Conservation (phyloP, 2,329 filamentous ascomycete genomes). For the Pseudocercospora pini-densiflorae region DNA sequence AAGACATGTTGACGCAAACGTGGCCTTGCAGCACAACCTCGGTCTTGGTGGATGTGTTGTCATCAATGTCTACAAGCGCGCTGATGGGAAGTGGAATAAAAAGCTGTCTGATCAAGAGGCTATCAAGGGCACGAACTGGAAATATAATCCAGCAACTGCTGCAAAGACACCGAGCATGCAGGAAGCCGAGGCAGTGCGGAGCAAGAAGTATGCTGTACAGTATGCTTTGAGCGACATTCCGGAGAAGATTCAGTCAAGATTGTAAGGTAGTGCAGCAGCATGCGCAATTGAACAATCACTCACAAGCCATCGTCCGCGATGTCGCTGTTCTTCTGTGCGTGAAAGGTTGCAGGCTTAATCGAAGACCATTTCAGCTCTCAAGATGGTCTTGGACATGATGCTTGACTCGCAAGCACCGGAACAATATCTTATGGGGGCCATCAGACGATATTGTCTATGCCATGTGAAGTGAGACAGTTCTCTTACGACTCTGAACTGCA, state of each 20-base stretch:
- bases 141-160: constrained; percentile 90
- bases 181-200: constrained; percentile 71
- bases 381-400: too few relatives aligned
- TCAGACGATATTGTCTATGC: too few relatives aligned
- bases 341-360: too few relatives aligned
- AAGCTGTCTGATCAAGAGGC: constrained; percentile 67
- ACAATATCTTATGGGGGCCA: too few relatives aligned
- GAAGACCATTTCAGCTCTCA: too few relatives aligned
- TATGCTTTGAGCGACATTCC: constrained; percentile 80
- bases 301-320: too few relatives aligned
- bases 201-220: constrained; percentile 67
- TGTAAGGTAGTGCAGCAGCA: constrained; percentile 46
- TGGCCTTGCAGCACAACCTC: constrained; percentile 88
- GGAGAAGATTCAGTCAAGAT: constrained; percentile 73
- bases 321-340: too few relatives aligned
- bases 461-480: not conserved
- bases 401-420: too few relatives aligned
- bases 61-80: constrained; percentile 84
- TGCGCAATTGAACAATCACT: not conserved
- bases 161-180: constrained; percentile 84
- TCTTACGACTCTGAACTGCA: not conserved
- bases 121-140: constrained; percentile 68
- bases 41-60: constrained; percentile 90
- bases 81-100: constrained; percentile 71
- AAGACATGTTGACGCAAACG: constrained; percentile 68